Base-by-base conservation (phyloP, 2,329 filamentous ascomycete genomes). In the Aspergillus luchuensis region DNA sequence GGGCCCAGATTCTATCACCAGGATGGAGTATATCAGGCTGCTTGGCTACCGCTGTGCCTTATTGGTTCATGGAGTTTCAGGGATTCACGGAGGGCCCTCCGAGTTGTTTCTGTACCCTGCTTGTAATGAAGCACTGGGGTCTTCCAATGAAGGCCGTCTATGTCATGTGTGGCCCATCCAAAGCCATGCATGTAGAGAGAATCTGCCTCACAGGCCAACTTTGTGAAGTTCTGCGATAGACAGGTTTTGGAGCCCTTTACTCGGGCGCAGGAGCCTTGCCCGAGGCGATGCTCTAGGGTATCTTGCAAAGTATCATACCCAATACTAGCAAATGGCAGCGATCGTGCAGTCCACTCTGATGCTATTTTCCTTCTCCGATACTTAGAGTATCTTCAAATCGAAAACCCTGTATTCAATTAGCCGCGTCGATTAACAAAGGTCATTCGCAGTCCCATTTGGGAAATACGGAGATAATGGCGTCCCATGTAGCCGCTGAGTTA, bases 61-160 rank as follows among this genome's bases (percentile, higher is more conserved):
- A 45, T 56, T 58, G 52, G 38, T 47, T 41, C 25, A 30, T 61
- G 17, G 41, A 36, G 28, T 49, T 21, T 39, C 61, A 61, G 55
- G 25, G 23, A 49, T 51, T 13, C 48, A 61, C 61, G 65, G 65
- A 67, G 63, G 15, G 54, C 48, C 41, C 63, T 66, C 65, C 63
- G 65, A 62, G 48, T 41, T 51, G 33, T 59, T 53, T 60, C 33
- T 57, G 57, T 57, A 17, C 41, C 39, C 38, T 45, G 50, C 8
- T 25, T 36, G 17, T 56, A 43, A 48, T 45, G 10, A 36, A 36
- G 33, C 33, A 15, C 2, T 36, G 11, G 11, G 4, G 23, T 30
- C 21, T 21, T 19, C 30, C 49, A 48, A 59, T 39, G 41, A 50
- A 13, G 23, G 8, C 25, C 21, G 47, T 11, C 8, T 50, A 8